These are phyloP conservation scores for Chalciporus piperatus DNA, from an alignment of 768 basidiomycete species.

Conservation along the genomic window DNA sequence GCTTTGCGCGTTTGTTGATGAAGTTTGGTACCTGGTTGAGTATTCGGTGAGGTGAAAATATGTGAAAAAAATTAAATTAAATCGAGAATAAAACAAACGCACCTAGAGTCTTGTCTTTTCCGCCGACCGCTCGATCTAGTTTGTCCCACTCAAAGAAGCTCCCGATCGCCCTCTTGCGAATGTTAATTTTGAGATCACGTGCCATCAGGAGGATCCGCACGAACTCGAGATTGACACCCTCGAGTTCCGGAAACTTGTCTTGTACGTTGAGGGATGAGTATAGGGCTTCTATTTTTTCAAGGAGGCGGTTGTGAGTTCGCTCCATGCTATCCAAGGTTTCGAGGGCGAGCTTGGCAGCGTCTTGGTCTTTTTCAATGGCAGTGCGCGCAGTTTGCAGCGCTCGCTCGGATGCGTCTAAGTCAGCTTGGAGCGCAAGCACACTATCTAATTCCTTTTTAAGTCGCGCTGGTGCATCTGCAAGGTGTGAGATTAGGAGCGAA, in stretches of 20 bases:
- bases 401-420: conserved; percentile 26
- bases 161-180: conserved; percentile 21
- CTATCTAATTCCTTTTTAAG: conserved; percentile 35
- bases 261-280: conserved; percentile 11
- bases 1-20: no score
- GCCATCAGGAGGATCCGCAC: conserved; percentile 1
- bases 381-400: conserved; percentile 14
- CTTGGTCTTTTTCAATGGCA: conserved; percentile 3
- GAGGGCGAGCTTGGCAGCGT: not conserved
- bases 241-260: conserved; percentile 3
- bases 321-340: conserved; percentile 18
- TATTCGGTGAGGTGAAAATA: no score
- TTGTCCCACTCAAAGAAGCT: conserved; percentile 30
- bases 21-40: conserved; percentile 1
- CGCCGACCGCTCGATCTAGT: conserved; percentile 22
- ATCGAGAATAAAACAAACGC: not conserved
- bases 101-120: conserved; percentile 28
- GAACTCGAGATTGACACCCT: conserved; percentile 7
- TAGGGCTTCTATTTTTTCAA: not conserved
- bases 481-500: not conserved
- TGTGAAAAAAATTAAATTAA: no score
- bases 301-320: not conserved
- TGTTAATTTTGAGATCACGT: conserved; percentile 25
- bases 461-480: conserved; percentile 25
- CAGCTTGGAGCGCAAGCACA: conserved; percentile 31